Conservation (phyloP, 2,329 filamentous ascomycete species). For the Paecilomyces fulvus region DNA sequence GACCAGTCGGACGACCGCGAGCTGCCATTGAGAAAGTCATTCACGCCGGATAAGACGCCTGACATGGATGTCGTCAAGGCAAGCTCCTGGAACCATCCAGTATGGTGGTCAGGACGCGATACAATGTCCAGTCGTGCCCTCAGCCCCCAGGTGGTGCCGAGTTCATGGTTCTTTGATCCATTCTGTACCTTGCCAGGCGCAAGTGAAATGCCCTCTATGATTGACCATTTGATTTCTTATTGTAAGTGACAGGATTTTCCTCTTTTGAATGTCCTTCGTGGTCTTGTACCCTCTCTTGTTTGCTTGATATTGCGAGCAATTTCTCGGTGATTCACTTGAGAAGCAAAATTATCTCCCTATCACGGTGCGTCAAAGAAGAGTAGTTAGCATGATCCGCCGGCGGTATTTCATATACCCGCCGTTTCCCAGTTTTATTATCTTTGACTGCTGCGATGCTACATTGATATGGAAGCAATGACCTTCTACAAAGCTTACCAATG, state of each 20-base stretch:
- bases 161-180: constrained; percentile 24
- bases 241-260: constrained; percentile 18
- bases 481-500: background rate
- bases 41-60: background rate
- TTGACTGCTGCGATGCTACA: background rate
- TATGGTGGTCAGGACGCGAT: constrained; percentile 11
- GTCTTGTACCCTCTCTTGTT: background rate
- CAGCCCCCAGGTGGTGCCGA: constrained; percentile 11
- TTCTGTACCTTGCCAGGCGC: constrained; percentile 25
- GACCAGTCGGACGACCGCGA: constrained; percentile 8
- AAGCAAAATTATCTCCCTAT: background rate
- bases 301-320: background rate
- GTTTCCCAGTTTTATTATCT: background rate
- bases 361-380: background rate
- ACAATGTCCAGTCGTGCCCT: constrained; percentile 8
- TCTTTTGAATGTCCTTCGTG: background rate
- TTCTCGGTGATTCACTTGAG: background rate
- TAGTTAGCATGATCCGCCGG: background rate
- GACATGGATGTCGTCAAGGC: constrained; percentile 1
- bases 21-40: constrained; percentile 2
- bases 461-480: background rate
- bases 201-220: constrained; percentile 15
- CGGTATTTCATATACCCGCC: no score
- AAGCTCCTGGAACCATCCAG: constrained; percentile 7
- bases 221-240: constrained; percentile 23